These are phyloP conservation scores for Fusarium bactridioides DNA, from an alignment of 2,329 filamentous ascomycete species.

Conservation along the genomic window DNA sequence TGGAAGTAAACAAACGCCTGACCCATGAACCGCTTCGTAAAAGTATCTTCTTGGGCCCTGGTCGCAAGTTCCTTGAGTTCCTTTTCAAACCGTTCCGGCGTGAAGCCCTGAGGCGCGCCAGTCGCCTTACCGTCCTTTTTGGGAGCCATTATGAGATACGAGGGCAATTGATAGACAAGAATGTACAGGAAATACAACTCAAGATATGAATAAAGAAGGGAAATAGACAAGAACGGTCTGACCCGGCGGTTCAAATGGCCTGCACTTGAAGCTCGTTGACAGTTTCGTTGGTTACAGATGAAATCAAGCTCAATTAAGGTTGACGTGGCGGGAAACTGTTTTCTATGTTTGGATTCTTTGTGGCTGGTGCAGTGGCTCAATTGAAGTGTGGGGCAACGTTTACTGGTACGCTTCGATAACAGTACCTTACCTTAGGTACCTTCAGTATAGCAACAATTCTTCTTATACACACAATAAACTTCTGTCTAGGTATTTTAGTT, in stretches of 20 bases:
- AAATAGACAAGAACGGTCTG: background rate
- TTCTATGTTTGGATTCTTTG: conserved; percentile 17
- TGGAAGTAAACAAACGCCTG: conserved; percentile 52
- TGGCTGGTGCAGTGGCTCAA: conserved; percentile 37
- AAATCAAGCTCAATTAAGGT: conserved; percentile 24
- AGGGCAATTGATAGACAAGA: background rate
- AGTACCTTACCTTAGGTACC: background rate
- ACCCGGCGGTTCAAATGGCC: conserved; percentile 42
- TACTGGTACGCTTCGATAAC: background rate
- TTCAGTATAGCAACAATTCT: background rate
- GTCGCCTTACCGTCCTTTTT: conserved; percentile 35
- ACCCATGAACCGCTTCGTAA: conserved; percentile 44
- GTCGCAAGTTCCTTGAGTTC: conserved; percentile 61
- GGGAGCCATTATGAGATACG: conserved; percentile 29
- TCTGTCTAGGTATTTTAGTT: background rate
- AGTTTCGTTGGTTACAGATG: conserved; percentile 29
- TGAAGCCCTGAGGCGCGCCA: conserved; percentile 48
- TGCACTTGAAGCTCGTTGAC: conserved; percentile 44
- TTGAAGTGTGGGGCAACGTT: conserved; percentile 2
- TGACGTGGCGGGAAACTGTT: conserved; percentile 33
- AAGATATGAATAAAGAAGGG: background rate
- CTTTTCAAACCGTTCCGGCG: conserved; percentile 61
- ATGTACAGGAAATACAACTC: conserved; percentile 1
- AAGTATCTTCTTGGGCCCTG: conserved; percentile 49
- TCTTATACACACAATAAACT: background rate